Percentiles rank a stretch among this genome's conserved stretches.
phyloP scores from a whole-genome alignment of 371 early-diverging fungal species.

The Apophysomyces elegans region DNA sequence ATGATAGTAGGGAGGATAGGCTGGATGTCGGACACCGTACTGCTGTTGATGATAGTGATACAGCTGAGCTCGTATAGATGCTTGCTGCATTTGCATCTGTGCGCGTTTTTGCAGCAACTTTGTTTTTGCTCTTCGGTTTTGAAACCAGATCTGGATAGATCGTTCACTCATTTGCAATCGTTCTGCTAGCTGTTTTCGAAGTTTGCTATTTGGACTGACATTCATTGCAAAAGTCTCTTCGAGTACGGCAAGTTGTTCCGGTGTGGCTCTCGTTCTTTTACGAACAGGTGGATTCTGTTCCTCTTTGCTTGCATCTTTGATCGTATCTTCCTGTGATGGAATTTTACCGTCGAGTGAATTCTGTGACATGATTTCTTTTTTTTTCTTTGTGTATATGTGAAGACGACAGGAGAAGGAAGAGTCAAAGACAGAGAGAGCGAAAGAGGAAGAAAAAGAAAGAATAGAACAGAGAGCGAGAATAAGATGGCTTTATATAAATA shows the following conservation, averaged over 20 bases:
- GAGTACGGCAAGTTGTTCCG: slow-evolving; percentile 75
- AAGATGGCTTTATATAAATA: slow-evolving; percentile 10
- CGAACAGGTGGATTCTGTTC: slow-evolving; percentile 24
- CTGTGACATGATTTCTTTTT: background rate
- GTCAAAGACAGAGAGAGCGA: slow-evolving; percentile 10
- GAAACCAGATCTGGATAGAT: slow-evolving; percentile 99
- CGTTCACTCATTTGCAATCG: slow-evolving; percentile 91
- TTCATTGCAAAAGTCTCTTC: slow-evolving; percentile 78
- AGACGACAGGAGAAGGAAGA: background rate
- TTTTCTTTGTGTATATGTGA: background rate
- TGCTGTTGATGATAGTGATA: slow-evolving; percentile 33
- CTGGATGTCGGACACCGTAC: slow-evolving; percentile 16
- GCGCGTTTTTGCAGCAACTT: slow-evolving; percentile 74
- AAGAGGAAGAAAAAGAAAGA: slow-evolving; percentile 1
- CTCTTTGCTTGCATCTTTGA: slow-evolving; percentile 6
- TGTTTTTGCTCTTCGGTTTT: slow-evolving; percentile 95
- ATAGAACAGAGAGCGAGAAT: slow-evolving; percentile 10
- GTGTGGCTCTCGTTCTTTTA: slow-evolving; percentile 76
- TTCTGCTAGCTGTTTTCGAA: slow-evolving; percentile 84
- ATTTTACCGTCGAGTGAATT: slow-evolving; percentile 6
- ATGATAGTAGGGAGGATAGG: slow-evolving; percentile 17
- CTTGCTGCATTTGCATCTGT: slow-evolving; percentile 51
- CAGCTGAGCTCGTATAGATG: slow-evolving; percentile 38
- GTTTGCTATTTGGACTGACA: slow-evolving; percentile 75
- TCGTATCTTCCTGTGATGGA: background rate